Percentiles rank a stretch among this genome's conserved stretches.
Conservation (phyloP, 192 early-diverging fungal genomes). For the Mortierella hygrophila region DNA sequence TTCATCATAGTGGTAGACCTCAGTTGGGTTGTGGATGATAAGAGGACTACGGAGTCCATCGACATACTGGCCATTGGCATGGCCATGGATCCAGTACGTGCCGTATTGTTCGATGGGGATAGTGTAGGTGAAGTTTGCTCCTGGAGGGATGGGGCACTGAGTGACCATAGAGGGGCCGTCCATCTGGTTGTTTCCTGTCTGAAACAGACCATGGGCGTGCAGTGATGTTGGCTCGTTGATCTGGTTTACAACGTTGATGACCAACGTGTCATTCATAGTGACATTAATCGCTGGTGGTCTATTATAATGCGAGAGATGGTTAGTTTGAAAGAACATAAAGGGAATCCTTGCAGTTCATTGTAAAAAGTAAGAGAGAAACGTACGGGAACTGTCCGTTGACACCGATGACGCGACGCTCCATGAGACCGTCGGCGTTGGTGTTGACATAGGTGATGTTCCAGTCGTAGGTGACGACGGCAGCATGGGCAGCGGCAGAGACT, state of each 20-base stretch:
- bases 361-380: slow-evolving; percentile 17
- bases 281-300: slow-evolving; percentile 55
- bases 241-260: slow-evolving; percentile 56
- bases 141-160: slow-evolving; percentile 72
- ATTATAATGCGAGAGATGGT: neutral
- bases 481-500: slow-evolving; percentile 34
- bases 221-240: slow-evolving; percentile 63
- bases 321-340: neutral
- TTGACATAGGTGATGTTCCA: slow-evolving; percentile 74
- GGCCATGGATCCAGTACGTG: slow-evolving; percentile 79
- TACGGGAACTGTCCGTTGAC: slow-evolving; percentile 74
- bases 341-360: slow-evolving; percentile 43
- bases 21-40: slow-evolving; percentile 67
- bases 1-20: slow-evolving; percentile 65
- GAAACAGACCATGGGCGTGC: slow-evolving; percentile 75
- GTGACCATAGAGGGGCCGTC: slow-evolving; percentile 72
- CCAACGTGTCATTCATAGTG: slow-evolving; percentile 25
- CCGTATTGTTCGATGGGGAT: slow-evolving; percentile 68
- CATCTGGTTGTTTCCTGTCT: slow-evolving; percentile 67
- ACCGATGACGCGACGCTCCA: slow-evolving; percentile 68
- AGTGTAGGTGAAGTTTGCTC: slow-evolving; percentile 65
- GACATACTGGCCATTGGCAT: slow-evolving; percentile 72
- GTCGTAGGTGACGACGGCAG: slow-evolving; percentile 68
- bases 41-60: slow-evolving; percentile 77
- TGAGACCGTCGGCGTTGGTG: slow-evolving; percentile 73